Percentiles rank a stretch among this genome's conserved stretches.
Evolutionary conservation across 768 basidiomycete genomes (phyloP).

Genomic region (Psilocybe cyanescens): DNA sequence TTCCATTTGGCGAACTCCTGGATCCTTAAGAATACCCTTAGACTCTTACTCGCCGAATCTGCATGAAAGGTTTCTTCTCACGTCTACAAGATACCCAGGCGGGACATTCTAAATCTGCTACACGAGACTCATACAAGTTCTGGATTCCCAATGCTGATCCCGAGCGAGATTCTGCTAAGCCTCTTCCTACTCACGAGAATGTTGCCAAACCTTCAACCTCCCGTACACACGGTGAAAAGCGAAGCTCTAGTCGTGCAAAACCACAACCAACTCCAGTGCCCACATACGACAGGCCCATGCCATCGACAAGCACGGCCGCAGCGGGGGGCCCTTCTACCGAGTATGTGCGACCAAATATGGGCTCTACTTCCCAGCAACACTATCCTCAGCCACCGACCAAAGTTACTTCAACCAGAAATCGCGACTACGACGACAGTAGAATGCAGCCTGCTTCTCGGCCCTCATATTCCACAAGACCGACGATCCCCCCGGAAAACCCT

Average conservation of each 20-base stretch:
- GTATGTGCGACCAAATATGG: conserved; percentile 19
- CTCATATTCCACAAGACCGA: conserved; percentile 13
- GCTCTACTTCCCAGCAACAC: conserved; percentile 15
- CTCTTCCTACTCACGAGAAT: conserved; percentile 24
- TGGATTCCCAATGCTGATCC: conserved; percentile 34
- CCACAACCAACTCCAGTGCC: conserved; percentile 13
- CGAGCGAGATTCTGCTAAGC: conserved; percentile 31
- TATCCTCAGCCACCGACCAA: conserved; percentile 17
- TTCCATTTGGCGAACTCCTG: conserved; percentile 25
- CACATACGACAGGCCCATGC: conserved; percentile 13
- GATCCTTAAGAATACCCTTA: conserved; percentile 26
- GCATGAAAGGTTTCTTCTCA: conserved; percentile 58
- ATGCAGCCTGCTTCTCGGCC: conserved; percentile 16
- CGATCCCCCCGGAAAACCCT: conserved; percentile 15
- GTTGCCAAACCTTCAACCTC: conserved; percentile 22
- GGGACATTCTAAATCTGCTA: conserved; percentile 42
- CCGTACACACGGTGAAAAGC: conserved; percentile 30
- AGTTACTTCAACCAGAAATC: conserved; percentile 20
- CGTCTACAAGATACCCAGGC: conserved; percentile 48
- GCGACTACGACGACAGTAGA: conserved; percentile 20
- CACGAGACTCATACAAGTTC: conserved; percentile 40
- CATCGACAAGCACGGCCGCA: conserved; percentile 12
- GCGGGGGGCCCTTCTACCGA: conserved; percentile 14
- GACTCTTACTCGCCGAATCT: conserved; percentile 29
- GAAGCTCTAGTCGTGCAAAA: conserved; percentile 32